A percentile compares a stretch with the other conserved stretches of the same genome.
phyloP scores from a whole-genome alignment of 192 early-diverging fungal genomes.

The Backusella morwellensis region DNA sequence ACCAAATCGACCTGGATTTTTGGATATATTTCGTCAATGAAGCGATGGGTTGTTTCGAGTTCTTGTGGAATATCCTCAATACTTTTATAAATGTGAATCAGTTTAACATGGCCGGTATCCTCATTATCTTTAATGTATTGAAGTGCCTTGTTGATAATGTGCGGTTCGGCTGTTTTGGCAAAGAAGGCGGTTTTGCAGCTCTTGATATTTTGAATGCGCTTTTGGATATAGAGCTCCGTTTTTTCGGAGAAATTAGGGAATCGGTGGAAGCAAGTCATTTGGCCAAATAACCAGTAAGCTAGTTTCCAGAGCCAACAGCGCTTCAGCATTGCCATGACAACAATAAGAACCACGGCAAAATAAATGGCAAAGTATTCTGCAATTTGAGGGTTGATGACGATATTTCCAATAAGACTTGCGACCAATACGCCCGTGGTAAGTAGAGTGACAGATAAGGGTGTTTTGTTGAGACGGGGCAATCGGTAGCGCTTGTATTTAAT shows the following conservation, averaged over 20 bases:
- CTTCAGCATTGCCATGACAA: conserved; percentile 40
- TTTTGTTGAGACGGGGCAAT: conserved; percentile 30
- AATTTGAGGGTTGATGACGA: conserved; percentile 40
- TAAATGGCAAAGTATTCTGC: conserved; percentile 50
- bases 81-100: conserved; percentile 50
- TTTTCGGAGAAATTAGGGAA: conserved; percentile 8
- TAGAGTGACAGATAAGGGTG: conserved; percentile 33
- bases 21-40: conserved; percentile 52
- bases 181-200: conserved; percentile 52
- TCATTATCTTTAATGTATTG: conserved; percentile 50
- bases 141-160: conserved; percentile 56
- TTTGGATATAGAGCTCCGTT: conserved; percentile 17
- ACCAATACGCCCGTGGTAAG: conserved; percentile 28
- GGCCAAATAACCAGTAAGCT: conserved; percentile 29
- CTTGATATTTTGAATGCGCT: conserved; percentile 34
- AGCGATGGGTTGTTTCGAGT: conserved; percentile 52
- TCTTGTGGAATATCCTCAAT: conserved; percentile 45
- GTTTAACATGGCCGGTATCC: conserved; percentile 41
- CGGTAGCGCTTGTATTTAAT: conserved; percentile 47
- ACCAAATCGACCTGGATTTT: conserved; percentile 50
- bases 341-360: conserved; percentile 40
- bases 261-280: conserved; percentile 15
- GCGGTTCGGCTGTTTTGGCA: conserved; percentile 54
- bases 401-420: conserved; percentile 43
- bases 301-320: conserved; percentile 42